Evolutionary conservation across 192 early-diverging fungal genomes (phyloP), one percentile per base, ranked within the genome.

Genomic region (Coemansia sp.): DNA sequence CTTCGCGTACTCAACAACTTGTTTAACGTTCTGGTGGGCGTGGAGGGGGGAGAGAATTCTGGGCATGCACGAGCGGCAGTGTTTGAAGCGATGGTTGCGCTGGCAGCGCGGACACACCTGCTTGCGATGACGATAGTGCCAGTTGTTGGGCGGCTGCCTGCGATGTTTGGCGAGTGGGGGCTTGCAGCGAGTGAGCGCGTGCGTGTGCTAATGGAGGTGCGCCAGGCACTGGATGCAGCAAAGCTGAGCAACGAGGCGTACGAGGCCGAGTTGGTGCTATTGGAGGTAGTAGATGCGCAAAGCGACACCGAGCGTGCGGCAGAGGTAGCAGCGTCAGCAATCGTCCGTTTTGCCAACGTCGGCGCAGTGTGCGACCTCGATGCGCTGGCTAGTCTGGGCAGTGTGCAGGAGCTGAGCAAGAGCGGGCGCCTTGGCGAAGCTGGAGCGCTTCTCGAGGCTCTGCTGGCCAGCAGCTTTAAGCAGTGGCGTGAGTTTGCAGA

Each of bases 341-440:
- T 98, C 45, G 81, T 84, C 62, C 71, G 86, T 44, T 89, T 92
- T 58, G 78, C 93, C 66, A 67, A 84, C 34, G 79, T 91, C 36
- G 84, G 88, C 8, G 80, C 86, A 26, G 88, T 93, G 52, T 91
- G 92, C 71, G 88, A 89, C 64, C 90, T 95, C 76, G 91, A 94
- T 64, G 89, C 90, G 38, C 74, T 97, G 72, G 78, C 86, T 70
- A 77, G 85, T 56, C 87, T 93, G 51, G 69, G 67, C 3, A 69
- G 75, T 60, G 85, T 93, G 60, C 89, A 89, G 64, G 88, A 88
- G 49, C 87, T 97, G 33, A 73, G 91, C 70, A 76, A 89, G 68
- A 77, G 89, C 18, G 92, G 92, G 66, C 69, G 89, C 64, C 85
- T 87, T 33, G 89, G 87, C 23, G 85, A 79, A 49, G 77, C 96